Evolutionary conservation across 257 asterid genomes (phyloP).

Genomic region (Craterostigma plantagineum): DNA sequence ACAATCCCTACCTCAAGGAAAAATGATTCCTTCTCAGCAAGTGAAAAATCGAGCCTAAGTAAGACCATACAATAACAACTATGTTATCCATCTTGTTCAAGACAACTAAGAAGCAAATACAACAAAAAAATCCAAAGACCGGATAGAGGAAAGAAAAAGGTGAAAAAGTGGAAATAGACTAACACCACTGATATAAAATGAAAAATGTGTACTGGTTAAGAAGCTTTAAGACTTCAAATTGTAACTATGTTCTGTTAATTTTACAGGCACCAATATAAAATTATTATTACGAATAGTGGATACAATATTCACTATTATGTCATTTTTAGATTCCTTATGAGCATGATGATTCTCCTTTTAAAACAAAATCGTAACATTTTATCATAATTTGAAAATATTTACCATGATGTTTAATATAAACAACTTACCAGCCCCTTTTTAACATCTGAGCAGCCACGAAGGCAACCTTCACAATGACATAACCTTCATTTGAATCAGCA

Average conservation of each 20-base stretch:
- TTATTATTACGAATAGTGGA: no score
- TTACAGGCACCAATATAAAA: no score
- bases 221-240: no score
- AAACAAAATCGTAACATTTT: no score
- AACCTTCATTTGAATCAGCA: slow-evolving; percentile 65
- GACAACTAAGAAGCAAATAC: not conserved
- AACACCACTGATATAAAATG: no score
- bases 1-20: slow-evolving; percentile 60
- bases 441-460: slow-evolving; percentile 87
- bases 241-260: no score
- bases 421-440: slow-evolving; percentile 89
- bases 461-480: slow-evolving; percentile 66
- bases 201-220: no score
- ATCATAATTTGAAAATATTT: no score
- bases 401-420: slow-evolving; percentile 9
- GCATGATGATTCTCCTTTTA: no score
- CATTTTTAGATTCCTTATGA: no score
- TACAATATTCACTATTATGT: no score
- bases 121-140: no score
- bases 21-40: slow-evolving; percentile 57
- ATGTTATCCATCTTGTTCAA: slow-evolving; percentile 1
- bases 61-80: slow-evolving; percentile 6
- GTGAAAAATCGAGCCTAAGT: slow-evolving; percentile 70
- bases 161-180: slow-evolving; percentile 4
- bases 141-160: slow-evolving; percentile 6